These are phyloP conservation scores for Persicaria maculosa DNA, from an alignment of 148 eudicot species.

Conservation along the genomic window DNA sequence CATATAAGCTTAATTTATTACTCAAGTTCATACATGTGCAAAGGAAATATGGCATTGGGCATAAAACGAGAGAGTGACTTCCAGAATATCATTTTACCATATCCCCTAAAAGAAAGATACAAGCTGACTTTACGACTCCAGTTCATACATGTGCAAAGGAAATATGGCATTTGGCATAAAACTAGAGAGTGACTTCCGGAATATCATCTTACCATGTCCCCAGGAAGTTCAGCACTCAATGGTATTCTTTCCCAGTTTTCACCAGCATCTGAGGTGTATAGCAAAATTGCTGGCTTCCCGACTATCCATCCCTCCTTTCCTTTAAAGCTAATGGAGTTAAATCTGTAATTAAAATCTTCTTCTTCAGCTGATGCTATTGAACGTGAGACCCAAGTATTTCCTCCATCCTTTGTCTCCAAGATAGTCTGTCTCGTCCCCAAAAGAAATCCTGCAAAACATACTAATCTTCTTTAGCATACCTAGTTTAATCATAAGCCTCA, in stretches of 20 bases:
- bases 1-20: neutral
- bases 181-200: constrained; percentile 8
- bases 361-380: constrained; percentile 90
- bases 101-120: constrained; percentile 38
- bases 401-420: constrained; percentile 94
- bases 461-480: neutral
- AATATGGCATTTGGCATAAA: neutral
- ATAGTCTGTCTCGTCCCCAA: constrained; percentile 94
- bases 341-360: constrained; percentile 95
- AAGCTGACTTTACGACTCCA: neutral
- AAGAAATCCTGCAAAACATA: constrained; percentile 64
- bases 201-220: constrained; percentile 60
- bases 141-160: neutral
- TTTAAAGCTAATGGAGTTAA: constrained; percentile 82
- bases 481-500: neutral
- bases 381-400: constrained; percentile 67
- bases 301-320: constrained; percentile 98
- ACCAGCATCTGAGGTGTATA: constrained; percentile 82
- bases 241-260: constrained; percentile 92
- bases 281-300: constrained; percentile 87
- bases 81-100: constrained; percentile 38
- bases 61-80: constrained; percentile 3
- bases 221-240: constrained; percentile 89
- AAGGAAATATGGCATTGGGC: neutral
- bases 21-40: neutral